These are phyloP conservation scores for Zanthoxylum bungeanum DNA, from an alignment of 345 rosid species.

Conservation along the genomic window DNA sequence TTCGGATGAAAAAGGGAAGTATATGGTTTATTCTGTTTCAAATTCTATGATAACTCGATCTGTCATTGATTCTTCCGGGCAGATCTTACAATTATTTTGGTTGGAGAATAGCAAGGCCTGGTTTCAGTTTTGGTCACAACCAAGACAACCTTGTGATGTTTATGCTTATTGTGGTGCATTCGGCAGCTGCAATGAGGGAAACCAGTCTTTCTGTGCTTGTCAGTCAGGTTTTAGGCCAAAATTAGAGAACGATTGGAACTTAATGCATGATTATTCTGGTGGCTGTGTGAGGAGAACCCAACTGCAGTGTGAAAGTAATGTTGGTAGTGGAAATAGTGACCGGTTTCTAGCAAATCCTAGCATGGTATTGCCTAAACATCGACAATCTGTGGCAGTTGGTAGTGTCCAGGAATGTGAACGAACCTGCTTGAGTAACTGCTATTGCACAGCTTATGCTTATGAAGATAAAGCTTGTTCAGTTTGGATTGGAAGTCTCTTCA, in stretches of 20 bases:
- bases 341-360: not conserved
- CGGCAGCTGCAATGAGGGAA: conserved; percentile 7
- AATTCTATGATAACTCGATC: not conserved
- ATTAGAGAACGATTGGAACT: conserved; percentile 12
- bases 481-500: conserved; percentile 1
- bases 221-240: conserved; percentile 26
- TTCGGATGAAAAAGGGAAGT: conserved; percentile 18
- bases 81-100: conserved; percentile 8
- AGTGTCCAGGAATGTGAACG: conserved; percentile 9
- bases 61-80: not conserved
- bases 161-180: too few relatives aligned
- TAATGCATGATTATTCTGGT: not conserved
- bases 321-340: not conserved
- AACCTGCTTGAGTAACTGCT: conserved; percentile 25
- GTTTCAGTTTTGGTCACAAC: conserved; percentile 20
- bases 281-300: conserved; percentile 21
- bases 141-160: not conserved
- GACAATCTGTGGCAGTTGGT: not conserved
- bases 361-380: not conserved
- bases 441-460: conserved; percentile 31
- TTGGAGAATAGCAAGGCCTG: not conserved
- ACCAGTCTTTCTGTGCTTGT: conserved; percentile 16
- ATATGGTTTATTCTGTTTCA: not conserved
- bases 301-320: too few relatives aligned
- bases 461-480: conserved; percentile 4